Base-by-base conservation (phyloP, 768 basidiomycete species). In the Pleurotus tuber-regium region DNA sequence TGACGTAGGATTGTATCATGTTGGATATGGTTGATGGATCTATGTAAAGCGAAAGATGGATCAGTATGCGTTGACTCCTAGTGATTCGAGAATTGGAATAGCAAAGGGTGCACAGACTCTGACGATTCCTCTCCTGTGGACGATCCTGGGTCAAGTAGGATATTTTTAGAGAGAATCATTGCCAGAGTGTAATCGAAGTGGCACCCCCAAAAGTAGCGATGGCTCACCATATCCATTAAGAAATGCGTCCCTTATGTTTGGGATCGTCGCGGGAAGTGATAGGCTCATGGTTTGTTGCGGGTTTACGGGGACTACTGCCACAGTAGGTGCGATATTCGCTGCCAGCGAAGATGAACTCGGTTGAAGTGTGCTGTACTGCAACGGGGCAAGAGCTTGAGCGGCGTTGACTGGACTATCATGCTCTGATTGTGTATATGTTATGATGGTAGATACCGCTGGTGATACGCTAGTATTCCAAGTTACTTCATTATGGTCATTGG, bases 1-100 rank as follows among this genome's bases (percentile, higher is more conserved):
- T 61, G 29, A 73, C 73, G 51, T 71, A 82, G 16, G 70, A 68
- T 51, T 79, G 77, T 30, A 84, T 77, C 68, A 83, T 76, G 31
- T 76, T 74, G 11, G 82, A 74, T 16, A 84, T 65, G 2, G 75
- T 76, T 1, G 72, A 62, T 0, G 75, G 52, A 55, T 83, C 80
- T 43, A 81, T 56, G 8, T 69, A 72, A 26, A 33, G 31, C 11
- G 23, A 14, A 12, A 24, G 16, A 5, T 23, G 8, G 23, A 42
- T 42, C 18, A 42, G 40, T 42, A 23, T 24, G 14, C 16, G 40
- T 12, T 42, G 16, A 1, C 23, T 19, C 40, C 16, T 24, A n/a
- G n/a, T n/a, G n/a, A n/a, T n/a, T n/a, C n/a, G n/a, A n/a, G n/a
- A n/a, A n/a, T n/a, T n/a, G n/a, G n/a, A n/a, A n/a, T n/a, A n/a